Base-by-base conservation (phyloP, 2,329 filamentous ascomycete species). In the Trichoderma oligosporum region DNA sequence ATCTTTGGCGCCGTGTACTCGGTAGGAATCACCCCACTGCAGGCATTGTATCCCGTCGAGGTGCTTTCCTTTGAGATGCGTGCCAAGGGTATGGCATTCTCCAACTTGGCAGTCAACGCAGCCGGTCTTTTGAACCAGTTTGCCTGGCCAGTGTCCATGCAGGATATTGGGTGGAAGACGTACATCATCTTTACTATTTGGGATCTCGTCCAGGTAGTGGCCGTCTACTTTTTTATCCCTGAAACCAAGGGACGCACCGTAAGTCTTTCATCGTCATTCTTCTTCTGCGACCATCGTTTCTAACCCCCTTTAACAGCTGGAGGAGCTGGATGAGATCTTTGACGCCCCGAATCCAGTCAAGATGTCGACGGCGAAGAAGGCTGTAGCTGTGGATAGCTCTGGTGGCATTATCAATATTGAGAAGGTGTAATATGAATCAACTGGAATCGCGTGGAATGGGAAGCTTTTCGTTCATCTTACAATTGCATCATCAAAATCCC, bases 271-370 rank as follows among this genome's bases (percentile, higher is more conserved):
- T 14, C 11, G 7, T 18, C 25, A 33, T 20, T 12, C 3, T 20
- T 11, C 20, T 4, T 16, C 39, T 27, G 5, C 51, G 29, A 36
- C 18, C 31, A 29, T 29, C 4, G 33, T 20, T 46, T 24, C 18
- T 31, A 25, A 16, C 18, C n/a, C 7, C n/a, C 3, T 27, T 11
- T 8, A 22, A 39, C 20, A 67, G 66, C 74, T 82, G 46, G 79
- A 82, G 66, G 79, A 82, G 67, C 67, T 82, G 54, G 77, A 81
- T 55, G 74, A 75, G 42, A 80, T 82, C 59, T 78, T 78, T 64
- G 64, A 67, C 1, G 70, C 73, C 14, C 67, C 70, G 57, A 75
- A 73, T 58, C 75, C 75, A 9, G 74, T 76, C 64, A 77, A 77
- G 66, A 71, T 71, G 14, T 78, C 76, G 22, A 66, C 73, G 4